Evolutionary conservation across 495 filamentous ascomycete genomes (phyloP).

Genomic region (Bacidia gigantensis): DNA sequence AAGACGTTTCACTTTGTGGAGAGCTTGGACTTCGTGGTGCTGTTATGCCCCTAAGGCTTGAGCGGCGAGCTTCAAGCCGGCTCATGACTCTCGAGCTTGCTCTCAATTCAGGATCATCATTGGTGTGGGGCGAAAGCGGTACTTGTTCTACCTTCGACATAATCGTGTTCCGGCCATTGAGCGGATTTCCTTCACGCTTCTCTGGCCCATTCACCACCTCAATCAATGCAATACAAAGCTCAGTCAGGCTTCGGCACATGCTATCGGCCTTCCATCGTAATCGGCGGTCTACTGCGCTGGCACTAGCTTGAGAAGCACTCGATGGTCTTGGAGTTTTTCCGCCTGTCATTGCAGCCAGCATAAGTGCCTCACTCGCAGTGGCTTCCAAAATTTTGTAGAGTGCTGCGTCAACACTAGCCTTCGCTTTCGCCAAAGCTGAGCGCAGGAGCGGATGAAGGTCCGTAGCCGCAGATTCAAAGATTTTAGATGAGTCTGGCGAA

Average conservation of each 20-base stretch:
- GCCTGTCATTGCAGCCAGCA: conserved; percentile 60
- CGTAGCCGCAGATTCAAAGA: conserved; percentile 12
- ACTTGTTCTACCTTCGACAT: neutral
- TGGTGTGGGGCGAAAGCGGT: conserved; percentile 12
- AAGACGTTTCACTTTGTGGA: conserved; percentile 21
- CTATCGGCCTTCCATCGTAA: conserved; percentile 82
- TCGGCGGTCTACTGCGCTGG: conserved; percentile 53
- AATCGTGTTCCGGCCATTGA: conserved; percentile 16
- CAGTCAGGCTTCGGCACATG: conserved; percentile 82
- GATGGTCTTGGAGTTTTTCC: conserved; percentile 48
- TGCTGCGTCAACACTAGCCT: conserved; percentile 47
- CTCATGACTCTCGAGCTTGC: conserved; percentile 50
- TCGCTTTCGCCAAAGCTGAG: conserved; percentile 65
- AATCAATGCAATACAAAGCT: conserved; percentile 76
- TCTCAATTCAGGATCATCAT: conserved; percentile 33
- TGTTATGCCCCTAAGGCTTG: conserved; percentile 37
- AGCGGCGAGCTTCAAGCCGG: conserved; percentile 59
- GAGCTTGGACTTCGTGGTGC: conserved; percentile 5
- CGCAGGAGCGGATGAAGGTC: conserved; percentile 66
- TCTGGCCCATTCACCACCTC: conserved; percentile 28
- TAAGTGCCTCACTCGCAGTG: conserved; percentile 67
- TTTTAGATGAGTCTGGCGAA: conserved; percentile 33
- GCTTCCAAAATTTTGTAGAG: conserved; percentile 71
- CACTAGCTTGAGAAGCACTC: conserved; percentile 49
- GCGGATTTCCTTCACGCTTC: conserved; percentile 9